A percentile compares a stretch with the other conserved stretches of the same genome.
Conservation (phyloP, 2,329 filamentous ascomycete species). For the Aspergillus sp. region DNA sequence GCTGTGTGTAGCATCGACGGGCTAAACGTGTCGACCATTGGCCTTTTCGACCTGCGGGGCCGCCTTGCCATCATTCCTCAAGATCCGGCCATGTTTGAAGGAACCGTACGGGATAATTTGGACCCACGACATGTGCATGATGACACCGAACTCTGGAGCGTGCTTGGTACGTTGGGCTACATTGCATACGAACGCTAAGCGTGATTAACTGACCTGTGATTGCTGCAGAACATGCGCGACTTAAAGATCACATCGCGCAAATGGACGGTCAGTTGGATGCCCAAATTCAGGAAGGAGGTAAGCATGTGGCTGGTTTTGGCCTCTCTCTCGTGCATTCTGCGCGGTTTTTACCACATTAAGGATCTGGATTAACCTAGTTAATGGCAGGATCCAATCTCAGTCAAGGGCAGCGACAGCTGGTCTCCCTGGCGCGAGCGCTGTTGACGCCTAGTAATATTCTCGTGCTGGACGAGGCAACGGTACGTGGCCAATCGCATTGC, state of each 20-base stretch:
- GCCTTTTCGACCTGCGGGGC: slow-evolving; percentile 81
- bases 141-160: slow-evolving; percentile 96
- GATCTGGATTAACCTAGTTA: slow-evolving; percentile 16
- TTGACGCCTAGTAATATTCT: slow-evolving; percentile 96
- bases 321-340: slow-evolving; percentile 2
- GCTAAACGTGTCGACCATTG: slow-evolving; percentile 86
- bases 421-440: slow-evolving; percentile 90
- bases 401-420: slow-evolving; percentile 89
- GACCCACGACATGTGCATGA: slow-evolving; percentile 94
- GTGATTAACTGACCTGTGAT: slow-evolving; percentile 42
- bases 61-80: slow-evolving; percentile 96
- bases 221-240: slow-evolving; percentile 76
- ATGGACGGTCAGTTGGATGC: slow-evolving; percentile 93
- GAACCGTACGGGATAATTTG: slow-evolving; percentile 89
- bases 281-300: slow-evolving; percentile 89
- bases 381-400: slow-evolving; percentile 86
- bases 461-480: slow-evolving; percentile 94
- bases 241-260: slow-evolving; percentile 82
- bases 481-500: slow-evolving; percentile 38
- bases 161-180: slow-evolving; percentile 67
- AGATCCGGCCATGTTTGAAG: slow-evolving; percentile 93
- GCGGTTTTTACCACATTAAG: not conserved
- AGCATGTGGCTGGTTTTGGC: slow-evolving; percentile 37
- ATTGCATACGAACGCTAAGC: slow-evolving; percentile 20
- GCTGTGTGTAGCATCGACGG: slow-evolving; percentile 70